Evolutionary conservation across 345 rosid genomes (phyloP), one percentile per base, ranked within the genome.

Genomic region (Excoecaria agallocha): DNA sequence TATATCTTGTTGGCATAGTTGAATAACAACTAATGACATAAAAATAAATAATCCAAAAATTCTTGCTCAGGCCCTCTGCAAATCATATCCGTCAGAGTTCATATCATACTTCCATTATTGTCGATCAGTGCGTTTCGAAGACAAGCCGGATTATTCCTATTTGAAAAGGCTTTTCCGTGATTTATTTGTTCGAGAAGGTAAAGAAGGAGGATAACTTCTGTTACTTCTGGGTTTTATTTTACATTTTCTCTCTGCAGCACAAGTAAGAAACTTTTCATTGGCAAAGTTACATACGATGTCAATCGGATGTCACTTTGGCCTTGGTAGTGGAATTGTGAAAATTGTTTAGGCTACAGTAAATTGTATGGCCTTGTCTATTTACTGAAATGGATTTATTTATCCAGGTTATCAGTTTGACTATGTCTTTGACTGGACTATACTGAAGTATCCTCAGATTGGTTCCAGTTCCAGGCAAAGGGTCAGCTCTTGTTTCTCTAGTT

Each of bases 101-200:
- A 72, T 74, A 50, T 78, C 81, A 74, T 78, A 73, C 74, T 78
- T 78, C 52, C 78, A 74, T 54, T 78, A 78, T 46, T 78, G 81
- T 45, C 69, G 81, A 64, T 73, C 81, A 48, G 55, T 78, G 75
- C 52, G 78, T 22, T 78, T 78, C 48, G 81, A 78, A 54, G 81
- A 78, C 63, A 78, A 78, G 60, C 81, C 81, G 6, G 81, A 78
- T 55, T 78, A 78, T 55, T 69, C 78, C 10, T 78, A 78, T 56
- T 46, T 78, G 77, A 78, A 78, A 67, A 78, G 77, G 38, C 78
- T 78, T 54, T 78, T 73, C 51, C 77, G 81, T 12, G 81, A 78
- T n/a, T 64, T 73, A 52, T 78, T 78, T 61, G 71, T 78, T 25
- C 49, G 78, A 63, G 81, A 78, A 78, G 81, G 78, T 78, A 69